phyloP scores from a whole-genome alignment of 2,329 filamentous ascomycete genomes.

The Fusarium foetens region DNA sequence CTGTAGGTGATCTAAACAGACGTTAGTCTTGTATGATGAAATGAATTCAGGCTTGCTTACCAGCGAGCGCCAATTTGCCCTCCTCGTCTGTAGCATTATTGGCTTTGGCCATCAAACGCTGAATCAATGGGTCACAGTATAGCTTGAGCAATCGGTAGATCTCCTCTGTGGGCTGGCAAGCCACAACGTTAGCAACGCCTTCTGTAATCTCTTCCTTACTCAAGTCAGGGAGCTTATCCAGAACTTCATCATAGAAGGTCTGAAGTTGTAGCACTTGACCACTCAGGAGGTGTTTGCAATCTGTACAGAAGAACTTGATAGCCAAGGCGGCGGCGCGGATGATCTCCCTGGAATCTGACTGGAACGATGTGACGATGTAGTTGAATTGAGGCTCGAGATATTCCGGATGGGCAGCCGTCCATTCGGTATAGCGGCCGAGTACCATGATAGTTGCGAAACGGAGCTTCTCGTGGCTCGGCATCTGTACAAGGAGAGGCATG shows the following conservation, averaged over 20 bases:
- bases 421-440: conserved; percentile 94
- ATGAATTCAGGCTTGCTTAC: conserved; percentile 57
- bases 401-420: conserved; percentile 93
- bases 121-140: conserved; percentile 91
- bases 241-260: conserved; percentile 88
- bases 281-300: conserved; percentile 88
- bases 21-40: conserved; percentile 28
- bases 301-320: conserved; percentile 96
- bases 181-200: conserved; percentile 90
- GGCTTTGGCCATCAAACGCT: conserved; percentile 85
- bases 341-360: conserved; percentile 88
- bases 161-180: conserved; percentile 82
- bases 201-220: conserved; percentile 98
- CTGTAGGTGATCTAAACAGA: conserved; percentile 80
- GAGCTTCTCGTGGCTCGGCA: conserved; percentile 96
- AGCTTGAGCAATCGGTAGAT: conserved; percentile 88
- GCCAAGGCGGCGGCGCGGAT: conserved; percentile 90
- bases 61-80: conserved; percentile 85
- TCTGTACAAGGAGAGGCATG: conserved; percentile 92
- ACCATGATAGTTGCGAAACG: conserved; percentile 99
- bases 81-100: conserved; percentile 85
- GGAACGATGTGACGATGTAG: conserved; percentile 94
- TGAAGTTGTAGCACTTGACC: conserved; percentile 88
- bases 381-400: conserved; percentile 92
- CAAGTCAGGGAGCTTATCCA: conserved; percentile 83